Percentiles rank a stretch among this genome's conserved stretches.
Conservation (phyloP, 169 alveolate genomes). For the Perkinsus marinus region DNA sequence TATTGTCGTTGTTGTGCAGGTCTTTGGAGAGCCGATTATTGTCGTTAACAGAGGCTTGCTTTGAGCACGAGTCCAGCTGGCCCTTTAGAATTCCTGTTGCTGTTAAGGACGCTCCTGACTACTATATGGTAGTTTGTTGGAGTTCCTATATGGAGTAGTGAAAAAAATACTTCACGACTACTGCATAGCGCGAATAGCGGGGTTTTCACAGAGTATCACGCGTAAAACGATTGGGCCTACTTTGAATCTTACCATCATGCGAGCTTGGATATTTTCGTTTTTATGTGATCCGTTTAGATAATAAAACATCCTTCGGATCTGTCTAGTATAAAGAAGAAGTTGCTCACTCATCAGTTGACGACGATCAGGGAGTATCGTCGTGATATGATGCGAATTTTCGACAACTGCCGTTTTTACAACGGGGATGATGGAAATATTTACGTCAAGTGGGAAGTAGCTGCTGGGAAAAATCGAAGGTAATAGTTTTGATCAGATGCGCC, state of each 20-base stretch:
- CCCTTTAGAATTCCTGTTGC: not conserved
- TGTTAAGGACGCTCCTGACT: not conserved
- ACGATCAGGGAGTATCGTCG: not conserved
- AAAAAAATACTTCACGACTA: no score
- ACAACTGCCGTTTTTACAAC: not conserved
- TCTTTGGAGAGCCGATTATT: not conserved
- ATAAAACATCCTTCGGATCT: not conserved
- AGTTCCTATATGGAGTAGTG: no score
- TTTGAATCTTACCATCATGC: no score
- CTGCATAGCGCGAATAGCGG: no score
- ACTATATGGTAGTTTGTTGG: not conserved
- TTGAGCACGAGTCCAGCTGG: not conserved
- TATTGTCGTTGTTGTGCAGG: not conserved
- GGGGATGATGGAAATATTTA: not conserved
- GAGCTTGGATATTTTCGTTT: no score
- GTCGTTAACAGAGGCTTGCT: not conserved
- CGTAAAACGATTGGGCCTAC: no score
- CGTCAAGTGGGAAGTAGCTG: not conserved
- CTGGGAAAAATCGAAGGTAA: no score
- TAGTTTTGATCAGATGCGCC: not conserved
- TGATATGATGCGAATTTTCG: not conserved
- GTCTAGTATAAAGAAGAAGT: not conserved
- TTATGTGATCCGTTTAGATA: not conserved
- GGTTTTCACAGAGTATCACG: no score
- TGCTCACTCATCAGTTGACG: not conserved